These are phyloP conservation scores for Novymonas esmeraldas DNA, from an alignment of 208 protist genomes.

Conservation along the genomic window DNA sequence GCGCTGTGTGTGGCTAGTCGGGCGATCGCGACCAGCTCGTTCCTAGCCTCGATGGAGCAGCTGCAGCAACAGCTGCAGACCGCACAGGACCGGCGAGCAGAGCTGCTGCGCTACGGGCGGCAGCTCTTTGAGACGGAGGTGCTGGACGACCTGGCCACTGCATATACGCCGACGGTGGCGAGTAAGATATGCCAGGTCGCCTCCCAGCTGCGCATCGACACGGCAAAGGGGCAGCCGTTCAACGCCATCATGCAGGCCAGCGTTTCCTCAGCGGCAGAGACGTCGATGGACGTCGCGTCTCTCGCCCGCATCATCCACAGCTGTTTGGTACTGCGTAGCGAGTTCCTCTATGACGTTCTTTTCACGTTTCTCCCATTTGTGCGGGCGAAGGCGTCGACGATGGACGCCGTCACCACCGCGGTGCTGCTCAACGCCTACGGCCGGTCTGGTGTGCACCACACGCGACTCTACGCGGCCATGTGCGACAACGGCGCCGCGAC, in stretches of 20 bases:
- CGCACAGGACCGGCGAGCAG: conserved; percentile 48
- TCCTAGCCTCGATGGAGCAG: conserved; percentile 68
- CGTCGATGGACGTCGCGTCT: conserved; percentile 60
- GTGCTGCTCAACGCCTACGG: conserved; percentile 91
- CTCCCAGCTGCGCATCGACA: conserved; percentile 72
- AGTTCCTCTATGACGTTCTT: conserved; percentile 77
- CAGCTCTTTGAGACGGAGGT: conserved; percentile 82
- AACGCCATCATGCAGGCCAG: conserved; percentile 47
- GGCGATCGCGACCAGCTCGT: conserved; percentile 57
- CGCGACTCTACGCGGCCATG: conserved; percentile 69
- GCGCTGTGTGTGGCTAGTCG: conserved; percentile 17
- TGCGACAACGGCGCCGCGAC: conserved; percentile 57
- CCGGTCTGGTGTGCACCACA: conserved; percentile 80
- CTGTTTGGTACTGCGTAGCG: conserved; percentile 75
- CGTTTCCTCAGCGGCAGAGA: conserved; percentile 40
- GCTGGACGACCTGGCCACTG: conserved; percentile 63
- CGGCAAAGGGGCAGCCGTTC: conserved; percentile 67
- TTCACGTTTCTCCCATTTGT: conserved; percentile 80
- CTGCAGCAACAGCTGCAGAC: conserved; percentile 76
- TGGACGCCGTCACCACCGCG: conserved; percentile 78
- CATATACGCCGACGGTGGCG: conserved; percentile 60
- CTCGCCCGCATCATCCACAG: conserved; percentile 83
- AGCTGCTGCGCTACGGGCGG: conserved; percentile 76
- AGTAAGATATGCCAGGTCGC: conserved; percentile 73
- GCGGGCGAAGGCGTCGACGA: conserved; percentile 31